Percentiles rank a stretch among this genome's conserved stretches.
phyloP scores from a whole-genome alignment of 129 eudicot species.

The Tanacetum coccineum region DNA sequence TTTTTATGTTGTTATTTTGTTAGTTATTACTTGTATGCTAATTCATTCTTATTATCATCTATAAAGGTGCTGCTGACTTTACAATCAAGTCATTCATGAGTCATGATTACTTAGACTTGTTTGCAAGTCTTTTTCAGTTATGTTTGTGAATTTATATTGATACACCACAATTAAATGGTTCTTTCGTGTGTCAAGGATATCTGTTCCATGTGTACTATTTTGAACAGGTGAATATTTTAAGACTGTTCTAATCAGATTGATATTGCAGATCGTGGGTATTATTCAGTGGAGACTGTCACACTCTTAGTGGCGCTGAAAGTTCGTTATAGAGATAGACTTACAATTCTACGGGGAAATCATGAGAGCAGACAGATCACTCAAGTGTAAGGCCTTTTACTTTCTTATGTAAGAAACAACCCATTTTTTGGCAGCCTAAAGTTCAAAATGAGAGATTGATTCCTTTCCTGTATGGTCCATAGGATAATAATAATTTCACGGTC shows the following conservation, averaged over 20 bases:
- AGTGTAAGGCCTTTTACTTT: slow-evolving; percentile 60
- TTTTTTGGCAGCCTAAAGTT: too few species aligned
- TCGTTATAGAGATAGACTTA: slow-evolving; percentile 86
- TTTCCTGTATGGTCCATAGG: too few species aligned
- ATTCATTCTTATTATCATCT: too few species aligned
- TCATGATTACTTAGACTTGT: too few species aligned
- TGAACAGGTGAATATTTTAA: slow-evolving; percentile 2
- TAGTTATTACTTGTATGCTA: too few species aligned
- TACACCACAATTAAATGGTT: background rate
- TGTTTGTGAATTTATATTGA: background rate
- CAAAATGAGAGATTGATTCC: too few species aligned
- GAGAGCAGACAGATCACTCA: slow-evolving; percentile 97
- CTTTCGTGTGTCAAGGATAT: background rate
- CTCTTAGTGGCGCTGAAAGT: slow-evolving; percentile 86
- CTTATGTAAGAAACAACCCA: background rate
- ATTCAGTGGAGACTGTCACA: slow-evolving; percentile 91
- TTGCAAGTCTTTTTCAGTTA: too few species aligned
- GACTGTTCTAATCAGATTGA: slow-evolving; percentile 22
- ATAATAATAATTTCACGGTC: background rate
- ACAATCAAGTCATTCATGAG: too few species aligned
- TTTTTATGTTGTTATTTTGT: too few species aligned
- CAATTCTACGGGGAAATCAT: slow-evolving; percentile 90
- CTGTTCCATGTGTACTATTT: slow-evolving; percentile 1
- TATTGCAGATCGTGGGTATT: slow-evolving; percentile 90
- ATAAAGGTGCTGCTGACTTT: too few species aligned